Evolutionary conservation across 2,329 filamentous ascomycete species (phyloP).

Genomic region (Xylaria sp.): DNA sequence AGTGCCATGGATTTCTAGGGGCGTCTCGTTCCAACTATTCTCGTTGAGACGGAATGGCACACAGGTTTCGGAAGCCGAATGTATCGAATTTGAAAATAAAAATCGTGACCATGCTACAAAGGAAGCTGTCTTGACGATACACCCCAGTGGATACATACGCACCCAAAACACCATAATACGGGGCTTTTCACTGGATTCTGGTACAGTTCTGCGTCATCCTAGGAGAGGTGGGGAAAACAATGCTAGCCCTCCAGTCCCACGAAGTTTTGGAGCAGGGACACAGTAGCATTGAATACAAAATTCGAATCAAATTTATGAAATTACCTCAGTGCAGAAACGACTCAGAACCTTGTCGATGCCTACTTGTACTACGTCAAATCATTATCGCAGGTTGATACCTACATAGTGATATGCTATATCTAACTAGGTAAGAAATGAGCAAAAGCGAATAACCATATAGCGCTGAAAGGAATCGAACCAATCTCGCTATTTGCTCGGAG

Average conservation of each 20-base stretch:
- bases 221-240: background rate
- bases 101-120: background rate
- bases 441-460: too few species aligned
- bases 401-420: too few species aligned
- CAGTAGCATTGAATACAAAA: background rate
- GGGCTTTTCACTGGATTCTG: background rate
- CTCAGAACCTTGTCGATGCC: background rate
- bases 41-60: constrained; percentile 13
- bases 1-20: constrained; percentile 39
- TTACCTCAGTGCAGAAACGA: background rate
- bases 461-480: too few species aligned
- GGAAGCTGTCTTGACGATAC: constrained; percentile 13
- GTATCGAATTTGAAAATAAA: constrained; percentile 1
- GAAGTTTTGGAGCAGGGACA: too few species aligned
- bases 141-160: background rate
- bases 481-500: too few species aligned
- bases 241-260: background rate
- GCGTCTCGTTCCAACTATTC: background rate
- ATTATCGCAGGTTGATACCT: too few species aligned
- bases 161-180: background rate
- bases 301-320: background rate
- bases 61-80: constrained; percentile 6
- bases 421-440: too few species aligned
- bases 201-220: background rate
- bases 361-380: background rate